Evolutionary conservation across 768 basidiomycete genomes (phyloP).

Genomic region (Xerocomellus intermedius): DNA sequence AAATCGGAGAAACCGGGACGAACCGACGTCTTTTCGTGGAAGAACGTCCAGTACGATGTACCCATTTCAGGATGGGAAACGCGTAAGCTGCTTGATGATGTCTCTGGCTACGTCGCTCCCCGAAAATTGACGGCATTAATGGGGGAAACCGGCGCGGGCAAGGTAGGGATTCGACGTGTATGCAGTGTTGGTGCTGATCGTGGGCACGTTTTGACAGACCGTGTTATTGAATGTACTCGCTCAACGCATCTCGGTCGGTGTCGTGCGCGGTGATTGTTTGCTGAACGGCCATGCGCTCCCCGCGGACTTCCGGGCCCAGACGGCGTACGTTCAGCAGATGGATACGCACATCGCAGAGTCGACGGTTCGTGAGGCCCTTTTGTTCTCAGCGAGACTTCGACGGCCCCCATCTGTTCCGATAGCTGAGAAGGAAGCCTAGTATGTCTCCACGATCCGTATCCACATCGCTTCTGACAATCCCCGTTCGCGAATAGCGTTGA

Average conservation of each 20-base stretch:
- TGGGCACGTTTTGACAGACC: constrained; percentile 35
- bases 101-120: constrained; percentile 50
- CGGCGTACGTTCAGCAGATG: constrained; percentile 60
- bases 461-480: too few relatives aligned
- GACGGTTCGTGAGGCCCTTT: constrained; percentile 79
- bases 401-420: constrained; percentile 65
- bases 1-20: constrained; percentile 14
- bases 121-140: constrained; percentile 52
- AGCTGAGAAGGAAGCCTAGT: constrained; percentile 59
- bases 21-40: constrained; percentile 66
- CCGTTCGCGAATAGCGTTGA: constrained; percentile 8
- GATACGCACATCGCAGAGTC: constrained; percentile 73
- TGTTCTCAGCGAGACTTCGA: constrained; percentile 77
- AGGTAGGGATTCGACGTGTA: constrained; percentile 10
- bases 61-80: constrained; percentile 36
- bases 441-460: too few relatives aligned
- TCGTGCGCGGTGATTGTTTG: constrained; percentile 50
- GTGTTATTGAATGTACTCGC: constrained; percentile 60
- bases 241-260: constrained; percentile 45
- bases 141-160: constrained; percentile 40
- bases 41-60: constrained; percentile 64
- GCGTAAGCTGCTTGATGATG: constrained; percentile 43
- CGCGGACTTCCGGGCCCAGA: constrained; percentile 62
- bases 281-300: constrained; percentile 56
- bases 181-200: background rate